A percentile compares a stretch with the other conserved stretches of the same genome.
Conservation (phyloP, 345 rosid species). For the Linum tenue region DNA sequence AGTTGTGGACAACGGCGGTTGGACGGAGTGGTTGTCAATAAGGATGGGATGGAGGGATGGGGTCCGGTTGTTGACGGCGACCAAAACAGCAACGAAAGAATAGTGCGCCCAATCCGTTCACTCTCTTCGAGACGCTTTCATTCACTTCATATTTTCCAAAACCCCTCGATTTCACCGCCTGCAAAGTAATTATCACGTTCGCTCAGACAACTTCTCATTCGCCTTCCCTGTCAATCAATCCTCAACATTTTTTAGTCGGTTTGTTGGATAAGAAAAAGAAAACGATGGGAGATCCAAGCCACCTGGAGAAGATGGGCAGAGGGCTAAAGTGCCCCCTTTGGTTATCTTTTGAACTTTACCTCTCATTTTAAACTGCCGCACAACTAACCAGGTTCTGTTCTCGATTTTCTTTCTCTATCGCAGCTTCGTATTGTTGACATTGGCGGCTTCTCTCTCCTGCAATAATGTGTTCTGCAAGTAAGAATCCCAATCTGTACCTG, state of each 20-base stretch:
- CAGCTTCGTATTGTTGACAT: constrained; percentile 66
- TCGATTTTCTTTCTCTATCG: constrained; percentile 13
- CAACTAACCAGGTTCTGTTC: neutral
- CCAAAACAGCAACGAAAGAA: neutral
- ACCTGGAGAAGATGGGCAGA: constrained; percentile 83
- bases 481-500: constrained; percentile 8
- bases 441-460: constrained; percentile 64
- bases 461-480: constrained; percentile 95
- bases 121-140: neutral
- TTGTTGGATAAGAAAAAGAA: neutral
- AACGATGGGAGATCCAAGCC: constrained; percentile 57
- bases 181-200: too few relatives aligned
- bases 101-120: neutral
- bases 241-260: too few relatives aligned
- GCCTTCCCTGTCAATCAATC: neutral
- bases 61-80: too few relatives aligned
- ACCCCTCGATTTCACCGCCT: neutral
- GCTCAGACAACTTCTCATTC: too few relatives aligned
- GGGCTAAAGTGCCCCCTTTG: constrained; percentile 91
- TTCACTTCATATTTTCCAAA: too few relatives aligned
- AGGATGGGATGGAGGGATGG: too few relatives aligned
- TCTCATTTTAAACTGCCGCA: neutral
- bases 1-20: too few relatives aligned
- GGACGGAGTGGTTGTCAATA: too few relatives aligned
- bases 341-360: constrained; percentile 21